Percentiles rank a stretch among this genome's conserved stretches.
phyloP scores from a whole-genome alignment of 1,139 yeast species.

The Magnusiomyces tetraspermus region DNA sequence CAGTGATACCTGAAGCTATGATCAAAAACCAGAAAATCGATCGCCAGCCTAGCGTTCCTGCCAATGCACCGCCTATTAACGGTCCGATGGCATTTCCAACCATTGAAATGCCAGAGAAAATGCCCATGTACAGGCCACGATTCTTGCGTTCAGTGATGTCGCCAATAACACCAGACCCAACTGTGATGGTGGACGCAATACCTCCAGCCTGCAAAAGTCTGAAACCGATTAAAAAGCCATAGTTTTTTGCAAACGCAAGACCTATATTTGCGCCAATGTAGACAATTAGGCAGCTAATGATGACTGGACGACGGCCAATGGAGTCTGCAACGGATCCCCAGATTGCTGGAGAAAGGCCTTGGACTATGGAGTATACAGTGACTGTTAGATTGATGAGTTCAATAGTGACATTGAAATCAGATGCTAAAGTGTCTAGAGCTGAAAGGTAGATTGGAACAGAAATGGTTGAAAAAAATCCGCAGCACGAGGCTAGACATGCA shows the following conservation, averaged over 20 bases:
- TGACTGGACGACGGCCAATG: constrained; percentile 60
- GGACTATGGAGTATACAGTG: constrained; percentile 61
- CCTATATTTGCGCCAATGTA: constrained; percentile 53
- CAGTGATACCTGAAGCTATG: constrained; percentile 44
- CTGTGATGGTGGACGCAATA: constrained; percentile 60
- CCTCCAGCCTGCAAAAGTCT: constrained; percentile 64
- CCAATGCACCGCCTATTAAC: constrained; percentile 58
- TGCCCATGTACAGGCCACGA: constrained; percentile 58
- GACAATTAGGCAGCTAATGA: constrained; percentile 43
- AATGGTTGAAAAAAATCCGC: constrained; percentile 54
- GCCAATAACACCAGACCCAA: constrained; percentile 57
- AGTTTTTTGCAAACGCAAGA: constrained; percentile 46
- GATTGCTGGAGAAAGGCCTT: constrained; percentile 60
- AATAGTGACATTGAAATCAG: constrained; percentile 43
- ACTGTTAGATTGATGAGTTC: constrained; percentile 56
- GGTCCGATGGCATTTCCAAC: constrained; percentile 74
- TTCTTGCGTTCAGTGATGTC: constrained; percentile 54
- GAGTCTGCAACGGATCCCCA: constrained; percentile 57
- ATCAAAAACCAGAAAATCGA: constrained; percentile 69
- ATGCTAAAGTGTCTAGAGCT: constrained; percentile 47
- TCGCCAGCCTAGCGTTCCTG: constrained; percentile 57
- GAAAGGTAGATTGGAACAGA: constrained; percentile 69
- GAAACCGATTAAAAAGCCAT: constrained; percentile 45
- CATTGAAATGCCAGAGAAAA: constrained; percentile 52
- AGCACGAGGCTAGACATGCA: constrained; percentile 36